phyloP scores from a whole-genome alignment of 2,329 filamentous ascomycete genomes.

The Plenodomus biglobosus region DNA sequence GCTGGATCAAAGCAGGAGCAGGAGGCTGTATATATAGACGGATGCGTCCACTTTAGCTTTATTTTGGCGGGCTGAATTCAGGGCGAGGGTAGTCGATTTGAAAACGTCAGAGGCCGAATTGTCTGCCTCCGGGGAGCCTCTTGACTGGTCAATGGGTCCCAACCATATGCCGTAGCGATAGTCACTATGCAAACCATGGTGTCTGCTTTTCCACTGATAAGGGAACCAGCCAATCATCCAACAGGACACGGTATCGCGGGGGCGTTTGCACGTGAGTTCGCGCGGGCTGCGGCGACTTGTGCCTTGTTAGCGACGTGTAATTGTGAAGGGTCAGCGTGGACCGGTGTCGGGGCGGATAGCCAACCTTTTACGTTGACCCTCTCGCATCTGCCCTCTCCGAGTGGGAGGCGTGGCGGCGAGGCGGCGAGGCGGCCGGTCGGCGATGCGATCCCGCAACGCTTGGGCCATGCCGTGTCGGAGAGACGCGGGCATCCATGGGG shows the following conservation, averaged over 20 bases:
- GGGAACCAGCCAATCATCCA: constrained; percentile 31
- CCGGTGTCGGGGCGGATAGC: constrained; percentile 18
- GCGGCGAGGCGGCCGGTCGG: too few species aligned
- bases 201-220: constrained; percentile 40
- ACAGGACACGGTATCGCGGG: constrained; percentile 17
- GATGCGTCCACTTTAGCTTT: constrained; percentile 14
- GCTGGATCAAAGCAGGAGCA: constrained; percentile 8
- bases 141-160: constrained; percentile 31
- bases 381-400: constrained; percentile 2
- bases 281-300: constrained; percentile 22
- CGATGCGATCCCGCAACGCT: constrained; percentile 1
- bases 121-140: constrained; percentile 66
- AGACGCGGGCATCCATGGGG: neutral
- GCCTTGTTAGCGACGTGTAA: constrained; percentile 25
- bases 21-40: constrained; percentile 34
- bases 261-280: constrained; percentile 25
- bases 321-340: constrained; percentile 24
- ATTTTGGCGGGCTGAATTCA: constrained; percentile 21
- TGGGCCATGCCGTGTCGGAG: neutral
- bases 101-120: constrained; percentile 65
- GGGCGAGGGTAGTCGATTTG: constrained; percentile 47
- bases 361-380: constrained; percentile 24
- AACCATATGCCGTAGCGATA: constrained; percentile 18
- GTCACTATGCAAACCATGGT: constrained; percentile 33
- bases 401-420: constrained; percentile 19